A percentile compares a stretch with the other conserved stretches of the same genome.
phyloP scores from a whole-genome alignment of 2,329 filamentous ascomycete species.

The Hypocreales sp. region DNA sequence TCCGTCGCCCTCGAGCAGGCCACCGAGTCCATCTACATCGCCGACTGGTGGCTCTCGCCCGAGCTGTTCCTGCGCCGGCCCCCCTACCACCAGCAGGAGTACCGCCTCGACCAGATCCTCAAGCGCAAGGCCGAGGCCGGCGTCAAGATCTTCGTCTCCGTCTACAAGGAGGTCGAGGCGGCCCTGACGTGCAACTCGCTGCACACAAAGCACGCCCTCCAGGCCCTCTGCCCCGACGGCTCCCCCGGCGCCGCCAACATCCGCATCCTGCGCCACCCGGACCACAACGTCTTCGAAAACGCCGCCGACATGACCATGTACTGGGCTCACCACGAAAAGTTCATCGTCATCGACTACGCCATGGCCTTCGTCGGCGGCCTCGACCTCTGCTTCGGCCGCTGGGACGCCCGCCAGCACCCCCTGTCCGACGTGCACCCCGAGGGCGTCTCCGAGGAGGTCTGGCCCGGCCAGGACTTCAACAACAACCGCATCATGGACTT shows the following conservation, averaged over 20 bases:
- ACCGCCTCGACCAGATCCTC: conserved; percentile 70
- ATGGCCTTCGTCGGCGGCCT: conserved; percentile 88
- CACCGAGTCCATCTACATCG: conserved; percentile 88
- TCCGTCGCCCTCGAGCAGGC: conserved; percentile 80
- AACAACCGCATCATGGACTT: conserved; percentile 97
- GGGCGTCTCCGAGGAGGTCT: conserved; percentile 69
- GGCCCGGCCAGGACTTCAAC: conserved; percentile 95
- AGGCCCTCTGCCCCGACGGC: conserved; percentile 66
- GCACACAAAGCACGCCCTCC: conserved; percentile 80
- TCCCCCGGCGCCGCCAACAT: conserved; percentile 79
- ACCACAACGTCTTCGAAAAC: conserved; percentile 91
- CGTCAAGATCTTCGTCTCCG: conserved; percentile 84
- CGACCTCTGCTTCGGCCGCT: conserved; percentile 89
- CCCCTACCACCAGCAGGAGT: conserved; percentile 69
- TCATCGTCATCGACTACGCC: conserved; percentile 84
- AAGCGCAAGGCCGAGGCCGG: conserved; percentile 83
- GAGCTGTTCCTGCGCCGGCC: conserved; percentile 77
- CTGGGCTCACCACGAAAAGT: conserved; percentile 97
- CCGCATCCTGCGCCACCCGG: conserved; percentile 74
- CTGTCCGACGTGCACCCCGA: conserved; percentile 79
- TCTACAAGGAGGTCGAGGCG: conserved; percentile 78
- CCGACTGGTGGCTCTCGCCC: conserved; percentile 92
- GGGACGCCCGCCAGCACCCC: conserved; percentile 76
- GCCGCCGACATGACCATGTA: conserved; percentile 93
- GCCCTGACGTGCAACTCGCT: conserved; percentile 82